Evolutionary conservation across 1,139 yeast genomes (phyloP).

Genomic region (Wickerhamomyces sp.): DNA sequence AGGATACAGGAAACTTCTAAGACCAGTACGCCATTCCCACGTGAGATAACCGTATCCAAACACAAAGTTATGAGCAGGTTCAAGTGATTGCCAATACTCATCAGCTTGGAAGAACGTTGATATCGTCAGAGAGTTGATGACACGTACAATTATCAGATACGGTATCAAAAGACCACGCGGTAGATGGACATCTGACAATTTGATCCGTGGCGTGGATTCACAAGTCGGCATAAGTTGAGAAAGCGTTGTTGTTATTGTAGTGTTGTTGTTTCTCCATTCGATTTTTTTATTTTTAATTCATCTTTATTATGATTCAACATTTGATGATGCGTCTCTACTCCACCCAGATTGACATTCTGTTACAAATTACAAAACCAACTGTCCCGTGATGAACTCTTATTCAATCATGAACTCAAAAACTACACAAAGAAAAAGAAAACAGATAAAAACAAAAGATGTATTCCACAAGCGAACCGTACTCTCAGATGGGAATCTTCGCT

Average conservation of each 20-base stretch:
- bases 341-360: too few species aligned
- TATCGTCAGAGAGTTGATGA: constrained; percentile 58
- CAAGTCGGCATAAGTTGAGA: too few species aligned
- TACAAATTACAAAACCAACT: too few species aligned
- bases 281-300: too few species aligned
- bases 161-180: constrained; percentile 14
- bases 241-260: too few species aligned
- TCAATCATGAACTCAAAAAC: too few species aligned
- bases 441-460: constrained; percentile 5
- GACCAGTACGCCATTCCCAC: constrained; percentile 87
- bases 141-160: constrained; percentile 35
- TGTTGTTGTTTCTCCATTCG: too few species aligned
- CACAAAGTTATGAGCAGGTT: constrained; percentile 77
- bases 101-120: constrained; percentile 91
- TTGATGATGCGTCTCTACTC: too few species aligned
- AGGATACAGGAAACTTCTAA: constrained; percentile 82
- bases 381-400: too few species aligned
- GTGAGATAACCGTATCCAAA: constrained; percentile 82
- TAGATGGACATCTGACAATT: too few species aligned
- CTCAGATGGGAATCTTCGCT: constrained; percentile 4
- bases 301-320: too few species aligned
- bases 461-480: constrained; percentile 23
- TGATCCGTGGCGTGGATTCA: too few species aligned
- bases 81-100: constrained; percentile 89
- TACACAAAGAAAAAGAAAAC: background rate